A percentile compares a stretch with the other conserved stretches of the same genome.
Evolutionary conservation across 1,284 basidiomycete species (phyloP).

Genomic region (Sanghuangporus weigelae): DNA sequence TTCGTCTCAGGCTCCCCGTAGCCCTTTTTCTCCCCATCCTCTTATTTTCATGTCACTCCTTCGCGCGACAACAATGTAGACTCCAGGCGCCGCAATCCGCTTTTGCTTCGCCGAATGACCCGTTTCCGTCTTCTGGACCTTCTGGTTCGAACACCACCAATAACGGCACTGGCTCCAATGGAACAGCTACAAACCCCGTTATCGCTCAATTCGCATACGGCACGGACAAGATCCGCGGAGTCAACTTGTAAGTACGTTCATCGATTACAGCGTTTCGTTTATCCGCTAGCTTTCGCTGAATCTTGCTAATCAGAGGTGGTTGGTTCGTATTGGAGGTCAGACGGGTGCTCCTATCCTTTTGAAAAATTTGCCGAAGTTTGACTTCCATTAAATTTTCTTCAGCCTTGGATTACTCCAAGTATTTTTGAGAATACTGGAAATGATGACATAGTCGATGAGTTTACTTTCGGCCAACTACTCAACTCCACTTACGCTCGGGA

Average conservation of each 20-base stretch:
- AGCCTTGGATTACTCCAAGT: slow-evolving; percentile 76
- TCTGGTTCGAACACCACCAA: slow-evolving; percentile 9
- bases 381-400: background rate
- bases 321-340: slow-evolving; percentile 24
- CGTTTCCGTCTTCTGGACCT: slow-evolving; percentile 10
- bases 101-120: slow-evolving; percentile 12
- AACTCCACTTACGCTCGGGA: slow-evolving; percentile 40
- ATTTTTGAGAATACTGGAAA: slow-evolving; percentile 62
- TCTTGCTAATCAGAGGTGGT: slow-evolving; percentile 17
- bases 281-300: background rate
- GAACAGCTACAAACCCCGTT: background rate
- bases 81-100: slow-evolving; percentile 7
- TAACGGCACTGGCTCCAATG: slow-evolving; percentile 7
- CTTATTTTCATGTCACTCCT: background rate
- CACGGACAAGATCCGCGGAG: slow-evolving; percentile 20
- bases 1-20: background rate
- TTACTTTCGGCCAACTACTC: slow-evolving; percentile 56
- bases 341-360: background rate
- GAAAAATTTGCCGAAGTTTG: background rate
- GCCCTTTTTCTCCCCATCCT: background rate
- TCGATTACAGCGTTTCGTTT: background rate
- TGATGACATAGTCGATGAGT: slow-evolving; percentile 61
- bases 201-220: slow-evolving; percentile 17
- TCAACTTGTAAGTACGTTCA: slow-evolving; percentile 20
- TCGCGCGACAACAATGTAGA: slow-evolving; percentile 14